Conservation (phyloP, 2,329 filamentous ascomycete genomes). For the Emmonsiellopsis sp. region DNA sequence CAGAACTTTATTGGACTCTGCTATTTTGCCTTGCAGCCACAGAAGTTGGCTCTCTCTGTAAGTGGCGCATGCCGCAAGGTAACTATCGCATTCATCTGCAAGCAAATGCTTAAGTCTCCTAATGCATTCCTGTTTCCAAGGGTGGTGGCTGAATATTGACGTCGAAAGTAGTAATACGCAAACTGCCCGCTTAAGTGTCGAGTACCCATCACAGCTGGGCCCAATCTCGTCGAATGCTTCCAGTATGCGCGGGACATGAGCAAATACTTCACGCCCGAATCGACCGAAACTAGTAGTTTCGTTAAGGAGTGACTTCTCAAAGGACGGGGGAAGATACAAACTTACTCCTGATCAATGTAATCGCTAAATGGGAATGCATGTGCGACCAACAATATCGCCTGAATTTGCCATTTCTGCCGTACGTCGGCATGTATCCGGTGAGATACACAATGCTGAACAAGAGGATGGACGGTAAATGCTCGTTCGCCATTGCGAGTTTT, state of each 20-base stretch:
- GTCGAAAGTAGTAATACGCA: constrained; percentile 3
- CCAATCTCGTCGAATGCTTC: constrained; percentile 2
- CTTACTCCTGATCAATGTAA: constrained; percentile 2
- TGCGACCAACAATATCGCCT: constrained; percentile 9
- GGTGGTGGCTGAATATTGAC: constrained; percentile 2
- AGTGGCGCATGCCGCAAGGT: neutral
- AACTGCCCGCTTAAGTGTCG: neutral
- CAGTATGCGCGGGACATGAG: constrained; percentile 5
- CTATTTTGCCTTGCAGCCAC: constrained; percentile 1
- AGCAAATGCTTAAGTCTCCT: constrained; percentile 2
- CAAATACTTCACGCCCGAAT: neutral
- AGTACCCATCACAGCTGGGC: neutral
- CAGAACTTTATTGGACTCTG: constrained; percentile 2
- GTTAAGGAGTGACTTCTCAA: neutral
- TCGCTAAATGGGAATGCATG: constrained; percentile 6
- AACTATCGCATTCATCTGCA: constrained; percentile 2
- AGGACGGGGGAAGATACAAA: neutral
- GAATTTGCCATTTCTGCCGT: constrained; percentile 5
- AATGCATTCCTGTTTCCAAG: constrained; percentile 5
- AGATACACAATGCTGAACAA: constrained; percentile 11
- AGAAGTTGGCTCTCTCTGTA: constrained; percentile 4
- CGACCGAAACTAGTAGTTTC: neutral
- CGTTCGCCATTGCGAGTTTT: constrained; percentile 3
- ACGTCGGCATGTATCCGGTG: neutral
- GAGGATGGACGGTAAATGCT: constrained; percentile 12